phyloP scores from a whole-genome alignment of 2,329 filamentous ascomycete genomes.

The Alternaria brassicae region DNA sequence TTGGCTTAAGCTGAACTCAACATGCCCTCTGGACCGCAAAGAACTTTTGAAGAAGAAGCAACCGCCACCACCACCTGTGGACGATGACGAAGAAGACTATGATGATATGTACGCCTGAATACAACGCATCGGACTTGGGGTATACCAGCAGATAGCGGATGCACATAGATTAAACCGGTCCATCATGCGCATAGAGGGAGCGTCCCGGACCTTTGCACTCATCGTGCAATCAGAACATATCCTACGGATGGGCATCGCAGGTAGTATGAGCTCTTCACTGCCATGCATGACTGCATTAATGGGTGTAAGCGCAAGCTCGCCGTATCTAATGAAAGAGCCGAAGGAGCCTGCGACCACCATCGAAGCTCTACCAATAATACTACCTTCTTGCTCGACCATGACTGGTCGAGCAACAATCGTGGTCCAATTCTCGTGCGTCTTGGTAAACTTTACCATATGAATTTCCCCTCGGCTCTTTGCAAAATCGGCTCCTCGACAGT shows the following conservation, averaged over 20 bases:
- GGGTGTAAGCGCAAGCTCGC: constrained; percentile 26
- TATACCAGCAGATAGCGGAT: constrained; percentile 9
- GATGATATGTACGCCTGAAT: constrained; percentile 59
- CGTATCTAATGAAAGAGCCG: constrained; percentile 25
- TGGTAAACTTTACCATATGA: constrained; percentile 25
- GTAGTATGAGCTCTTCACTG: constrained; percentile 20
- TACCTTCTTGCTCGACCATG: constrained; percentile 18
- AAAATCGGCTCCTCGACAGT: constrained; percentile 1
- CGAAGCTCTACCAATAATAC: constrained; percentile 12
- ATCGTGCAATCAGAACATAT: background rate
- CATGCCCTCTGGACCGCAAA: constrained; percentile 68
- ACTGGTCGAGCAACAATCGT: constrained; percentile 25
- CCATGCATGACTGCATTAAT: constrained; percentile 20
- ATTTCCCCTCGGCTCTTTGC: constrained; percentile 19
- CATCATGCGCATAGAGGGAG: background rate
- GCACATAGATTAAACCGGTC: background rate
- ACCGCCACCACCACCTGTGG: constrained; percentile 52
- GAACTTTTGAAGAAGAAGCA: constrained; percentile 63
- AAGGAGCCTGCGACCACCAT: constrained; percentile 21
- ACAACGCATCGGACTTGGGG: constrained; percentile 14
- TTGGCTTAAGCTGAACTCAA: constrained; percentile 69
- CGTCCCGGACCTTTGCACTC: background rate
- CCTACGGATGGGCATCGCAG: background rate
- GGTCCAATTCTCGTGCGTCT: constrained; percentile 17
- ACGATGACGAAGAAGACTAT: constrained; percentile 61